Conservation (phyloP, 2,329 filamentous ascomycete species). For the Penicillium fuscoglaucum region DNA sequence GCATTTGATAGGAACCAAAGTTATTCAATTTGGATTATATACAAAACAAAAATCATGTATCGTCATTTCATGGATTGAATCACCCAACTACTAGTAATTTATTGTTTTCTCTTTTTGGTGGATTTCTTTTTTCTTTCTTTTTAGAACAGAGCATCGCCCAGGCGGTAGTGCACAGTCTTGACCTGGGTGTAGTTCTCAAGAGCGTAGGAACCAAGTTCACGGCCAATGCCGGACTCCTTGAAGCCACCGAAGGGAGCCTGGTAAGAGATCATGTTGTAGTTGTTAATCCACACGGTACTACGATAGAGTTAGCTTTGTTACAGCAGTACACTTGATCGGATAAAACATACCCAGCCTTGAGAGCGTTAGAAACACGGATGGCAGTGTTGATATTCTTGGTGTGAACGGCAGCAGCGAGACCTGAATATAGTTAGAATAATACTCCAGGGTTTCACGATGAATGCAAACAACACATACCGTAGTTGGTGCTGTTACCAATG, state of each 20-base stretch:
- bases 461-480: conserved; percentile 62
- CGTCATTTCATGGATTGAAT: conserved; percentile 1
- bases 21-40: conserved; percentile 18
- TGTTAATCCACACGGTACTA: conserved; percentile 63
- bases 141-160: conserved; percentile 50
- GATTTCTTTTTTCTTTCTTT: conserved; percentile 6
- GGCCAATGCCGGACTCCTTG: conserved; percentile 29
- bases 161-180: conserved; percentile 49
- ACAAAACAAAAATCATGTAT: conserved; percentile 9
- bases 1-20: not conserved
- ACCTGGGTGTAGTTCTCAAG: conserved; percentile 53
- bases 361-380: conserved; percentile 69
- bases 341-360: conserved; percentile 62
- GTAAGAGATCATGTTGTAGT: conserved; percentile 65
- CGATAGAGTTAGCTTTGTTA: conserved; percentile 6
- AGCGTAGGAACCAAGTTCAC: conserved; percentile 50
- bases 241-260: conserved; percentile 48
- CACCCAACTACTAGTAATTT: not conserved
- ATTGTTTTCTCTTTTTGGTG: too few species aligned
- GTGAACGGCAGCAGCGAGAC: conserved; percentile 73
- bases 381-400: conserved; percentile 77
- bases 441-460: not conserved
- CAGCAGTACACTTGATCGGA: conserved; percentile 49
- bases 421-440: conserved; percentile 57
- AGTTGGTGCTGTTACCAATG: conserved; percentile 71